Conservation (phyloP, 1,284 basidiomycete species). For the Ceratobasidium sp. region DNA sequence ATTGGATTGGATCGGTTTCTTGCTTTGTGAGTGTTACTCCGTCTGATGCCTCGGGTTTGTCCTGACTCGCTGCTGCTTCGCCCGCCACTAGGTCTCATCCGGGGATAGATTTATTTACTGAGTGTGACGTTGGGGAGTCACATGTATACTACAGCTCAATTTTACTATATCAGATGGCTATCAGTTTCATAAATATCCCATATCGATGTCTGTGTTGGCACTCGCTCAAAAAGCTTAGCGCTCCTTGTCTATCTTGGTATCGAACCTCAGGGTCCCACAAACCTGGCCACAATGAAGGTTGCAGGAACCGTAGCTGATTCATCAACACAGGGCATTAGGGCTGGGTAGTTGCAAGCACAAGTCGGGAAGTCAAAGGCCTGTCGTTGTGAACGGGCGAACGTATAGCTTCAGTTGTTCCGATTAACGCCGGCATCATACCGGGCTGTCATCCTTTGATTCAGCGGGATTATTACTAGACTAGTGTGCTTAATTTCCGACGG, state of each 20-base stretch:
- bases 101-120: slow-evolving; percentile 36
- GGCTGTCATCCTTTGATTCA: not conserved
- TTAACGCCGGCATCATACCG: not conserved
- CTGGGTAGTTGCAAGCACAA: not conserved
- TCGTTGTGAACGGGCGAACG: not conserved
- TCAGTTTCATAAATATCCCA: slow-evolving; percentile 14
- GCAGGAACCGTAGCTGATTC: not conserved
- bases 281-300: not conserved
- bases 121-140: slow-evolving; percentile 5
- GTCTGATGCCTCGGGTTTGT: slow-evolving; percentile 4
- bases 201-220: slow-evolving; percentile 9
- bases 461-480: not conserved
- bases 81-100: not conserved
- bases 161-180: slow-evolving; percentile 30
- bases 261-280: slow-evolving; percentile 13
- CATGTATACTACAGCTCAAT: slow-evolving; percentile 22
- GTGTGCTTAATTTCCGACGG: not conserved
- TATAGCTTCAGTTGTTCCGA: not conserved
- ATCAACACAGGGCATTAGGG: not conserved
- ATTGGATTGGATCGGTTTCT: slow-evolving; percentile 13
- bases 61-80: slow-evolving; percentile 10
- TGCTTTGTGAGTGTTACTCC: slow-evolving; percentile 7
- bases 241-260: not conserved
- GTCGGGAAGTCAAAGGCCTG: too few species aligned
- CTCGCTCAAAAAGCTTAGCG: slow-evolving; percentile 13